Percentiles rank a stretch among this genome's conserved stretches.
phyloP scores from a whole-genome alignment of 1,284 basidiomycete species.

The Neotropicomus parvogracilis region DNA sequence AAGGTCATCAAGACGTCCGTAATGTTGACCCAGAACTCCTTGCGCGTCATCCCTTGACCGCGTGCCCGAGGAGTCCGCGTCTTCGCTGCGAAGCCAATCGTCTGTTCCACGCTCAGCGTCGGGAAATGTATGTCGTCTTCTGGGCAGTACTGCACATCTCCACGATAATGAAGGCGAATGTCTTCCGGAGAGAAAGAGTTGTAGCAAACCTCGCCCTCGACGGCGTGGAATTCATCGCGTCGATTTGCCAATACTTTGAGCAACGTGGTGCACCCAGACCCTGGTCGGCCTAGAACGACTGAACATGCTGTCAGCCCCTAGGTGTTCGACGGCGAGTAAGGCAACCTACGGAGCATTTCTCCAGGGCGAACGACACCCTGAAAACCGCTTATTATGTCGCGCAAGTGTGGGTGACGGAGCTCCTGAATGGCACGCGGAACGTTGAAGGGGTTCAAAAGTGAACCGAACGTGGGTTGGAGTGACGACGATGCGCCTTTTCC shows the following conservation, averaged over 20 bases:
- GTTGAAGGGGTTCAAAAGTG: slow-evolving; percentile 37
- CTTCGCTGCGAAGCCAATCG: slow-evolving; percentile 60
- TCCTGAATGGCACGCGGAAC: slow-evolving; percentile 27
- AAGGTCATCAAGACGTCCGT: slow-evolving; percentile 60
- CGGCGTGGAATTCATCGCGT: slow-evolving; percentile 53
- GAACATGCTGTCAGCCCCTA: background rate
- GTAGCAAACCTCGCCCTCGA: slow-evolving; percentile 66
- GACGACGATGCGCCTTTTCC: slow-evolving; percentile 36
- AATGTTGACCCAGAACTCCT: slow-evolving; percentile 44
- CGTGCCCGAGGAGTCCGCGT: slow-evolving; percentile 56
- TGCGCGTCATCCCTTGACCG: slow-evolving; percentile 40
- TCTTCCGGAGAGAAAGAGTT: slow-evolving; percentile 58
- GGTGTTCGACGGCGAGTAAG: background rate
- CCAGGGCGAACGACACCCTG: slow-evolving; percentile 53
- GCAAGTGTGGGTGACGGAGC: slow-evolving; percentile 38
- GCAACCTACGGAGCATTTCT: slow-evolving; percentile 55
- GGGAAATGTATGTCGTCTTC: slow-evolving; percentile 78
- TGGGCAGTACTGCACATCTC: slow-evolving; percentile 66
- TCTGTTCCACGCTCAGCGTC: slow-evolving; percentile 68
- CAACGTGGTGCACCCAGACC: slow-evolving; percentile 71
- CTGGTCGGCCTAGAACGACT: slow-evolving; percentile 65
- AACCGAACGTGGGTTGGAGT: slow-evolving; percentile 42
- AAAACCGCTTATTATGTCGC: slow-evolving; percentile 47
- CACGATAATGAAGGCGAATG: slow-evolving; percentile 54
- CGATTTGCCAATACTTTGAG: slow-evolving; percentile 72